These are phyloP conservation scores for Nakazawaea ishiwadae DNA, from an alignment of 805 yeast genomes.

Conservation along the genomic window DNA sequence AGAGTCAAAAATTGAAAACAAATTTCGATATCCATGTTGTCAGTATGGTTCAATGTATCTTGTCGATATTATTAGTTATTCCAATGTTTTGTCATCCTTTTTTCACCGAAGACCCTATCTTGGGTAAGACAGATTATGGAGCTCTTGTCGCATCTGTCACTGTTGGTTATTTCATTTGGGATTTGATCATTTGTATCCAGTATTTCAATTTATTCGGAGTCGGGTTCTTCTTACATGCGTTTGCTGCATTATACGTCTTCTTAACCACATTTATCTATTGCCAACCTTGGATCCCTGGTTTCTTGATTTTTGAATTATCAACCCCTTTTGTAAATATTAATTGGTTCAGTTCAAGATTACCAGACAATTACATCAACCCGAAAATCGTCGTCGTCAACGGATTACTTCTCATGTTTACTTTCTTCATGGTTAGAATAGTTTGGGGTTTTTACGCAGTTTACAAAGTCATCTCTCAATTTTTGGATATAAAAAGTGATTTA, in stretches of 20 bases:
- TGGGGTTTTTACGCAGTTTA: slow-evolving; percentile 83
- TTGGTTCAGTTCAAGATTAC: slow-evolving; percentile 83
- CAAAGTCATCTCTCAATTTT: slow-evolving; percentile 44
- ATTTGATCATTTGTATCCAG: slow-evolving; percentile 60
- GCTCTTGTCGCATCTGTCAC: slow-evolving; percentile 72
- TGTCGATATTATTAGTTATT: slow-evolving; percentile 53
- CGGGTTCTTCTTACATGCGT: slow-evolving; percentile 80
- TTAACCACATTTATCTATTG: slow-evolving; percentile 55
- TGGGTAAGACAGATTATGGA: slow-evolving; percentile 72
- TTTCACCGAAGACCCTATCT: slow-evolving; percentile 44
- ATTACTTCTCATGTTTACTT: slow-evolving; percentile 55
- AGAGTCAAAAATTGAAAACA: slow-evolving; percentile 40
- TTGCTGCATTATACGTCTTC: slow-evolving; percentile 77
- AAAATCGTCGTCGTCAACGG: slow-evolving; percentile 65
- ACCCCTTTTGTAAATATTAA: slow-evolving; percentile 94
- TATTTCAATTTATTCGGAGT: slow-evolving; percentile 69
- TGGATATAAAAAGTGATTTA: slow-evolving; percentile 34
- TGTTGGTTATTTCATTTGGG: slow-evolving; percentile 92
- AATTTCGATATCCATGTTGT: slow-evolving; percentile 92
- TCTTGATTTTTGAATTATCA: slow-evolving; percentile 79
- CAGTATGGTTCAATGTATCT: slow-evolving; percentile 75
- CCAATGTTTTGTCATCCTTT: slow-evolving; percentile 63
- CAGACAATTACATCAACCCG: slow-evolving; percentile 58
- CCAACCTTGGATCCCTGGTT: slow-evolving; percentile 77
- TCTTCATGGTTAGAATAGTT: slow-evolving; percentile 72